phyloP scores from a whole-genome alignment of 257 asterid species.

The Jaltomata sinuosa region DNA sequence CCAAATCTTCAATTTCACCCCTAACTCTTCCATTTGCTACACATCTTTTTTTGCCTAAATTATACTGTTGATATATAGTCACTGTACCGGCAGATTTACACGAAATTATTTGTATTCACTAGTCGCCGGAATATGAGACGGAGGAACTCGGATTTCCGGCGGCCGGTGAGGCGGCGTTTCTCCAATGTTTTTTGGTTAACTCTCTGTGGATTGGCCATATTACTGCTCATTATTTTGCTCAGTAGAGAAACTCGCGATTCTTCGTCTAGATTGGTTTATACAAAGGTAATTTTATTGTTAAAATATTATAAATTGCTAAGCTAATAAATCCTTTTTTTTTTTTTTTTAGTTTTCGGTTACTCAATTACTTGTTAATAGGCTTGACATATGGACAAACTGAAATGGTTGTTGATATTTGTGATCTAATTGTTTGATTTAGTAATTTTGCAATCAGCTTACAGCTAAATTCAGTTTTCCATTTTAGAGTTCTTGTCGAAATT shows the following conservation, averaged over 20 bases:
- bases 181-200: slow-evolving; percentile 59
- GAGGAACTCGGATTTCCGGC: slow-evolving; percentile 71
- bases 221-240: slow-evolving; percentile 49
- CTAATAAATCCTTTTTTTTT: not conserved
- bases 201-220: slow-evolving; percentile 44
- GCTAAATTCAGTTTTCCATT: not conserved
- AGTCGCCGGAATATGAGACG: slow-evolving; percentile 50
- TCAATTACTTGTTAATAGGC: not conserved
- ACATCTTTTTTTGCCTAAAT: not conserved
- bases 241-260: slow-evolving; percentile 56
- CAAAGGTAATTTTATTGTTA: slow-evolving; percentile 31
- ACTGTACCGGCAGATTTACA: not conserved
- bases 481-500: not conserved
- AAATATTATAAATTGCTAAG: not conserved
- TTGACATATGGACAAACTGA: not conserved
- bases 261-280: slow-evolving; percentile 45
- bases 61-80: not conserved
- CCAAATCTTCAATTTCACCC: not conserved
- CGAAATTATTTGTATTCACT: not conserved
- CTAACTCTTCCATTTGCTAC: not conserved
- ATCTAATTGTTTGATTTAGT: not conserved
- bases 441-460: not conserved
- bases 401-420: not conserved
- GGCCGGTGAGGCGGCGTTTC: slow-evolving; percentile 64
- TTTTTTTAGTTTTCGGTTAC: not conserved